phyloP scores from a whole-genome alignment of 116 monocot species.

The Trichopus zeylanicus region DNA sequence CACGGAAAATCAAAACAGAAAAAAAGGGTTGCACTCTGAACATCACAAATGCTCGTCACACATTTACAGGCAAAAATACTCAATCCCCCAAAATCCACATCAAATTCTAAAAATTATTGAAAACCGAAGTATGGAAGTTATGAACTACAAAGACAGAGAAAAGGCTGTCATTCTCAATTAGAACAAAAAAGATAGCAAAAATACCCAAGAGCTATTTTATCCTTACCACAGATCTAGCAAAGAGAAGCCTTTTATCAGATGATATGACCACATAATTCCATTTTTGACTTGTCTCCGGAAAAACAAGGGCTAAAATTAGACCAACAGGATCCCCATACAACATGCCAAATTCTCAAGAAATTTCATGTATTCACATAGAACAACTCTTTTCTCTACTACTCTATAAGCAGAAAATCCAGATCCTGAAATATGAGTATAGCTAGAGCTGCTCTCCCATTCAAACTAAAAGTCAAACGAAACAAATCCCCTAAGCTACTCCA shows the following conservation, averaged over 20 bases:
- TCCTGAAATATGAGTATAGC: neutral
- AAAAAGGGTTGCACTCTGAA: no score
- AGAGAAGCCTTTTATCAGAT: neutral
- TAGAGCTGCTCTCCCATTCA: neutral
- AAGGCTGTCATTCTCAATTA: neutral
- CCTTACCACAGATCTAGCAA: neutral
- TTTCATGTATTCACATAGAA: neutral
- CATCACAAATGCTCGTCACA: no score
- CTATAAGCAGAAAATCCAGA: neutral
- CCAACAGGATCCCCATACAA: neutral
- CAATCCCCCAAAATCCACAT: neutral
- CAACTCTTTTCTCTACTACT: neutral
- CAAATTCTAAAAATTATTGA: neutral
- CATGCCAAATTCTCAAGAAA: neutral
- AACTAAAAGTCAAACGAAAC: neutral
- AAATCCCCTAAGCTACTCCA: no score
- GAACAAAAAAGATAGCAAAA: neutral
- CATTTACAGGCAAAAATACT: neutral
- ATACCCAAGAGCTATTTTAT: neutral
- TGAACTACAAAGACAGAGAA: neutral
- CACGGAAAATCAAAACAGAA: neutral
- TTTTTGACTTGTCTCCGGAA: neutral
- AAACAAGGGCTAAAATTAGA: neutral
- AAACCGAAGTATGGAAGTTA: neutral
- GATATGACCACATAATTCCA: neutral